Evolutionary conservation across 768 basidiomycete species (phyloP).

Genomic region (Strobilomyces echinocephalus): DNA sequence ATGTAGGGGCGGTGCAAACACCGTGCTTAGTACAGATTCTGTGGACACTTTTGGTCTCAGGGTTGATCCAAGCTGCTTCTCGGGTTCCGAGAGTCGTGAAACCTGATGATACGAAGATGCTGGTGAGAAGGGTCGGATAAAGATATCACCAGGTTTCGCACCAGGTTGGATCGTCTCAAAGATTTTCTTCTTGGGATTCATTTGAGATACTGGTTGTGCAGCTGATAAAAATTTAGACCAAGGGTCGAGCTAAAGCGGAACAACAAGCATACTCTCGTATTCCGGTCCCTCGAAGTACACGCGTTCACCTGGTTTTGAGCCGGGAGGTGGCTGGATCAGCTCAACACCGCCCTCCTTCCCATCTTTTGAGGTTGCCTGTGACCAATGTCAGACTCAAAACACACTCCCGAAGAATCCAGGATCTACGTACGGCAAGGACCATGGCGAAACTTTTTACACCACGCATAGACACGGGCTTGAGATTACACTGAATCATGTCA

Average conservation of each 20-base stretch:
- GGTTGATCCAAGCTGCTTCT: conserved; percentile 87
- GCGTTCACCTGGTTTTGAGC: conserved; percentile 84
- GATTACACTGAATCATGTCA: conserved; percentile 58
- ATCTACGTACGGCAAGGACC: conserved; percentile 76
- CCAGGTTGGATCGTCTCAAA: conserved; percentile 96
- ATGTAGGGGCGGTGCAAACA: conserved; percentile 70
- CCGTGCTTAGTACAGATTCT: conserved; percentile 84
- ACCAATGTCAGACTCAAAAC: conserved; percentile 1
- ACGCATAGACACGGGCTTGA: conserved; percentile 96
- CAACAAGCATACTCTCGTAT: conserved; percentile 59
- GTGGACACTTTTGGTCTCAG: conserved; percentile 71
- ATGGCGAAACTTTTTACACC: conserved; percentile 98
- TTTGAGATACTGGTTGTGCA: conserved; percentile 66
- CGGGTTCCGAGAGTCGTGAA: conserved; percentile 84
- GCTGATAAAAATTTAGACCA: conserved; percentile 32
- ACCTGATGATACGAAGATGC: conserved; percentile 36
- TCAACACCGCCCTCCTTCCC: conserved; percentile 90
- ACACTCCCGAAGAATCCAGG: background rate
- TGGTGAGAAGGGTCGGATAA: background rate
- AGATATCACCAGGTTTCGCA: conserved; percentile 22
- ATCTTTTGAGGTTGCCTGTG: conserved; percentile 82
- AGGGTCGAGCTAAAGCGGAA: background rate
- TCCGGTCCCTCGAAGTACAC: conserved; percentile 93
- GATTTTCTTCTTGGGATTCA: conserved; percentile 99
- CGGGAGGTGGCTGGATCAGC: conserved; percentile 81